Evolutionary conservation across 2,329 filamentous ascomycete species (phyloP).

Genomic region (Simplicillium aogashimaense): DNA sequence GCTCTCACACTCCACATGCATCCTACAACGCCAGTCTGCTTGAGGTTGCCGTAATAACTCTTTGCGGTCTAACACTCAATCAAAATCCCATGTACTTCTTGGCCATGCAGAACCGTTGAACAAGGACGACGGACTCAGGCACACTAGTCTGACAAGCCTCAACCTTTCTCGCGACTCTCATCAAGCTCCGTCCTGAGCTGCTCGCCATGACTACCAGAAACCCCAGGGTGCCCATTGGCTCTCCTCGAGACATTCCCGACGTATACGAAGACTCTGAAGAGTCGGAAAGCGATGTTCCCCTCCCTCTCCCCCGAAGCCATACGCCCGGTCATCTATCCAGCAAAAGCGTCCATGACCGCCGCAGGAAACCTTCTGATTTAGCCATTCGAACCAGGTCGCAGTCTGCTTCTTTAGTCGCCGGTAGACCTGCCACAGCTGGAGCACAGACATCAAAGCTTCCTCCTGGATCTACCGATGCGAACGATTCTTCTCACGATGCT

Average conservation of each 20-base stretch:
- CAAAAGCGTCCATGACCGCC: conserved; percentile 41
- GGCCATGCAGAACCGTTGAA: no score
- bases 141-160: no score
- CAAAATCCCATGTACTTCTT: no score
- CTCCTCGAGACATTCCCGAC: conserved; percentile 13
- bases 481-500: conserved; percentile 15
- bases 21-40: no score
- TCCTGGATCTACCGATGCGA: conserved; percentile 10
- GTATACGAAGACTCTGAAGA: conserved; percentile 12
- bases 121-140: no score
- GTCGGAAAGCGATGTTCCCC: conserved; percentile 20
- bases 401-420: conserved; percentile 29
- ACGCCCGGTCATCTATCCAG: conserved; percentile 52
- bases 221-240: conserved; percentile 6
- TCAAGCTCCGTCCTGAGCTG: no score
- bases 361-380: conserved; percentile 40
- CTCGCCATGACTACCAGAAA: no score
- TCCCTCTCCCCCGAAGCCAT: conserved; percentile 42
- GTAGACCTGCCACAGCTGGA: conserved; percentile 16
- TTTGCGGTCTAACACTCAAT: no score
- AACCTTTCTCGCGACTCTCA: no score
- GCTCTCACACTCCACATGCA: no score
- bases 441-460: conserved; percentile 17
- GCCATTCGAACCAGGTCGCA: conserved; percentile 45
- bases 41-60: no score